These are phyloP conservation scores for Lycium barbarum DNA, from an alignment of 257 asterid genomes.

Conservation along the genomic window DNA sequence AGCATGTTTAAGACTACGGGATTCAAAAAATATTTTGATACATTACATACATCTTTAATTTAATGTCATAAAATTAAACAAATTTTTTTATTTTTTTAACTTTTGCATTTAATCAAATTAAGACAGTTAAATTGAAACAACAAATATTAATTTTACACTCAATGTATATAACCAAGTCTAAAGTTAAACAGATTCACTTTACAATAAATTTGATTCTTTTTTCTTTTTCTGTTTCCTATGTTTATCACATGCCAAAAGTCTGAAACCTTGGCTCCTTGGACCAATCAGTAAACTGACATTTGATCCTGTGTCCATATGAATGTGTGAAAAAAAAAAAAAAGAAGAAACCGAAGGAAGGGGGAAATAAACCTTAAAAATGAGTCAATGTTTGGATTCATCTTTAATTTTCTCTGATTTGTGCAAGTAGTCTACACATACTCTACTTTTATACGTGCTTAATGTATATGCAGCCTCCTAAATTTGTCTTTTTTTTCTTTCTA, in stretches of 20 bases:
- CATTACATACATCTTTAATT: no score
- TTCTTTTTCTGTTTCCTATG: background rate
- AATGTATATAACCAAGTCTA: background rate
- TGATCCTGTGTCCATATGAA: background rate
- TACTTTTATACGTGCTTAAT: background rate
- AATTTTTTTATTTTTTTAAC: background rate
- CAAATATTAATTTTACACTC: background rate
- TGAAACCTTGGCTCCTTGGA: background rate
- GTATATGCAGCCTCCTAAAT: no score
- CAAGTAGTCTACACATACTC: background rate
- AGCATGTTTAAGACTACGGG: background rate
- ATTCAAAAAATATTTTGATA: background rate
- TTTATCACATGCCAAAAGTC: conserved; percentile 12
- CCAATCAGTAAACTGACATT: background rate
- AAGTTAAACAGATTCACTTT: background rate
- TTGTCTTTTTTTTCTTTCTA: no score
- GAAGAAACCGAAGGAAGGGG: background rate
- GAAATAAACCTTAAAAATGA: background rate
- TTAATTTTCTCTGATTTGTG: background rate
- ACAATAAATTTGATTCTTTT: background rate
- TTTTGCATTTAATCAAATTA: no score
- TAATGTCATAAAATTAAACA: no score
- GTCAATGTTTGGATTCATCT: background rate
- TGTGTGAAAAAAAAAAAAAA: background rate
- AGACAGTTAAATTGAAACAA: background rate